Percentiles rank a stretch among this genome's conserved stretches.
These are phyloP conservation scores for Fusarium luffae DNA, from an alignment of 2,329 filamentous ascomycete genomes.

Conservation along the genomic window DNA sequence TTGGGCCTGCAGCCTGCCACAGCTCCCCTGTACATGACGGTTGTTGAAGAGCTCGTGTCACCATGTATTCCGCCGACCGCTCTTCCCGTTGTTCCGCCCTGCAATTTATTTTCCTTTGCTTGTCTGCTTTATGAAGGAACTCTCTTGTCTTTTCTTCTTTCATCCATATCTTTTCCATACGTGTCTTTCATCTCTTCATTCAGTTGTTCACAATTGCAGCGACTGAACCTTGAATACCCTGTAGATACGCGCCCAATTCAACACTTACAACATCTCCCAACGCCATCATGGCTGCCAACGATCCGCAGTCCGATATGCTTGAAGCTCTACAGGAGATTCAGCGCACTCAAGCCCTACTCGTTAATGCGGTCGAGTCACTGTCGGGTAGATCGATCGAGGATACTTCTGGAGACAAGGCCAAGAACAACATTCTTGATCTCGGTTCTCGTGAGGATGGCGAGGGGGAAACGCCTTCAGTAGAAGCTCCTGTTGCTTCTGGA, in stretches of 20 bases:
- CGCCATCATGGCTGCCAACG: slow-evolving; percentile 41
- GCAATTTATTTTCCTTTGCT: slow-evolving; percentile 15
- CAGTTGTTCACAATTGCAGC: not conserved
- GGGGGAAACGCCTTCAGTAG: slow-evolving; percentile 20
- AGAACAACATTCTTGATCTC: slow-evolving; percentile 19
- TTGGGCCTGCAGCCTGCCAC: slow-evolving; percentile 18
- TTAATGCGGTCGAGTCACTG: slow-evolving; percentile 55
- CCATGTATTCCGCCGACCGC: slow-evolving; percentile 34
- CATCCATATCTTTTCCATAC: not conserved
- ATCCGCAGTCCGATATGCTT: slow-evolving; percentile 40
- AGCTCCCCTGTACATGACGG: slow-evolving; percentile 34
- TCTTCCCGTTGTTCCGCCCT: slow-evolving; percentile 36
- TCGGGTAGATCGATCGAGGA: slow-evolving; percentile 46
- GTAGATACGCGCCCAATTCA: slow-evolving; percentile 5
- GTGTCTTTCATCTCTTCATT: not conserved
- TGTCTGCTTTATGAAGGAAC: not conserved
- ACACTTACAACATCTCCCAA: not conserved
- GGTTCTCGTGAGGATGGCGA: slow-evolving; percentile 19
- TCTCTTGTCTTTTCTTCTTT: slow-evolving; percentile 6
- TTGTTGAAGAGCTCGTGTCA: slow-evolving; percentile 27
- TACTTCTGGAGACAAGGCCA: slow-evolving; percentile 10
- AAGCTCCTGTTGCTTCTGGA: slow-evolving; percentile 19
- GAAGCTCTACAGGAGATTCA: slow-evolving; percentile 55
- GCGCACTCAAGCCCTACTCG: slow-evolving; percentile 55
- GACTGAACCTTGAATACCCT: slow-evolving; percentile 20